Conservation (phyloP, 345 rosid genomes). For the Cochlearia excelsa region DNA sequence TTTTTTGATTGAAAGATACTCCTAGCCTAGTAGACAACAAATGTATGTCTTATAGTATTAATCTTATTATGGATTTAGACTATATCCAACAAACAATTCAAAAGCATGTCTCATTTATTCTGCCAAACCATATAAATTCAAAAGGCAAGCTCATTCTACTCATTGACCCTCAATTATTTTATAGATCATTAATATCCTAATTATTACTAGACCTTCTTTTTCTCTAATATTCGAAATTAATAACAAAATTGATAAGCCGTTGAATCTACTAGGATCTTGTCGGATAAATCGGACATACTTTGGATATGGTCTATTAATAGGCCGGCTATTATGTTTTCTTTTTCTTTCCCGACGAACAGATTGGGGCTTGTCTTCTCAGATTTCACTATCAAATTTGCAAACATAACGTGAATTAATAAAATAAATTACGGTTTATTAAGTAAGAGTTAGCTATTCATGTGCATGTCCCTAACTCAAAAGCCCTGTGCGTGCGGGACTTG, state of each 20-base stretch:
- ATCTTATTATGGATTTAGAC: too few species aligned
- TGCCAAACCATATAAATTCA: neutral
- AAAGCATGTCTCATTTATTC: too few species aligned
- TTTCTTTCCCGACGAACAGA: slow-evolving; percentile 25
- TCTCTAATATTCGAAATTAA: neutral
- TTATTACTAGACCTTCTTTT: slow-evolving; percentile 9
- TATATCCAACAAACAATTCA: too few species aligned
- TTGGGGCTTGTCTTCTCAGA: slow-evolving; percentile 24
- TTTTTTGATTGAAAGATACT: too few species aligned
- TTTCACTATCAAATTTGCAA: slow-evolving; percentile 4
- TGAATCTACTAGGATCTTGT: slow-evolving; percentile 28
- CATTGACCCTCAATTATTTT: slow-evolving; percentile 28
- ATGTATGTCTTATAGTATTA: too few species aligned
- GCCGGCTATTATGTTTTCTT: slow-evolving; percentile 37
- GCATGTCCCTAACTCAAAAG: slow-evolving; percentile 30
- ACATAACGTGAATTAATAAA: neutral
- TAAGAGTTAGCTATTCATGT: slow-evolving; percentile 17
- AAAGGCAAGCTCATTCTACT: slow-evolving; percentile 25
- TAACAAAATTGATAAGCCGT: slow-evolving; percentile 8
- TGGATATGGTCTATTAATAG: slow-evolving; percentile 25
- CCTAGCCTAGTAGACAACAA: too few species aligned
- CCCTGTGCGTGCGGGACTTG: slow-evolving; percentile 23
- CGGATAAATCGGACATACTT: slow-evolving; percentile 26
- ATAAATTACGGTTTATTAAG: neutral
- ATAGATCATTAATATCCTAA: slow-evolving; percentile 17